Evolutionary conservation across 129 eudicot species (phyloP).

Genomic region (Tagetes patula): DNA sequence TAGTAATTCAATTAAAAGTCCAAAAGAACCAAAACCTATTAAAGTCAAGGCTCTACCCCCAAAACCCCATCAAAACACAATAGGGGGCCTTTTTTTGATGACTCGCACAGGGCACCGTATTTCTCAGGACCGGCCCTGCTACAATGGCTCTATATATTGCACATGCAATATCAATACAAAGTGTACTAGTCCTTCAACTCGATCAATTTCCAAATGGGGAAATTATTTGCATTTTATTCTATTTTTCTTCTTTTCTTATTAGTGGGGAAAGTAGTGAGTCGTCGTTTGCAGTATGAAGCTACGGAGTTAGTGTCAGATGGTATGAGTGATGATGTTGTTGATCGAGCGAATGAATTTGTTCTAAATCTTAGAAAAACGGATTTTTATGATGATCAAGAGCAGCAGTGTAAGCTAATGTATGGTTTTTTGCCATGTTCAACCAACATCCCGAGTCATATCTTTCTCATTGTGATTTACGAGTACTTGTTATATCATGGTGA

Average conservation of each 20-base stretch:
- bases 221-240: constrained; percentile 13
- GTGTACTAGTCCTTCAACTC: background rate
- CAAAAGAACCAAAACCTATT: no score
- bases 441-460: constrained; percentile 54
- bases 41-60: no score
- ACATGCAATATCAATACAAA: no score
- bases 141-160: background rate
- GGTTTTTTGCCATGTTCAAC: constrained; percentile 80
- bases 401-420: constrained; percentile 56
- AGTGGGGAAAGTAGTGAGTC: constrained; percentile 24
- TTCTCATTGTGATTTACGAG: constrained; percentile 66
- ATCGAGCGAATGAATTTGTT: constrained; percentile 1
- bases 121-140: no score
- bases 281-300: constrained; percentile 20
- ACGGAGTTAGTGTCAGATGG: constrained; percentile 41
- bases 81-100: no score
- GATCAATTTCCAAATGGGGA: constrained; percentile 19
- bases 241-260: constrained; percentile 25
- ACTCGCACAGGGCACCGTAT: no score
- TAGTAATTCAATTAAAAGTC: no score
- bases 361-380: constrained; percentile 29
- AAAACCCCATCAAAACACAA: no score
- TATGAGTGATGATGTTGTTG: constrained; percentile 14
- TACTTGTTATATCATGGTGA: constrained; percentile 64
- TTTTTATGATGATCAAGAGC: constrained; percentile 18